These are phyloP conservation scores for Gilbertella persicaria DNA, from an alignment of 371 early-diverging fungal genomes.

Conservation along the genomic window DNA sequence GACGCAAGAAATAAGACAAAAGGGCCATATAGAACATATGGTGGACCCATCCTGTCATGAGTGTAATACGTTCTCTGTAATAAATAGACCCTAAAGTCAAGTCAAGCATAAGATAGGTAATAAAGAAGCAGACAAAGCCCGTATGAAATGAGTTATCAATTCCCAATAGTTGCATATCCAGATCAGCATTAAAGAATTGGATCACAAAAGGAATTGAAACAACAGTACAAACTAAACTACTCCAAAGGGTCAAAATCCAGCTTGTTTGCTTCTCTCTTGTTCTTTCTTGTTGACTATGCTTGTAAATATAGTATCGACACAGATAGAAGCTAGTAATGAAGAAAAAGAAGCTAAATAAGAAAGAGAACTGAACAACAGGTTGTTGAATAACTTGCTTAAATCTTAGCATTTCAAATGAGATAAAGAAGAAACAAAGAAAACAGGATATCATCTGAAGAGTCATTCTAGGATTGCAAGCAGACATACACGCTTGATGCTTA, in stretches of 20 bases:
- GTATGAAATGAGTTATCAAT: conserved; percentile 13
- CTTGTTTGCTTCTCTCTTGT: conserved; percentile 17
- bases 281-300: background rate
- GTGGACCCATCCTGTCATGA: conserved; percentile 52
- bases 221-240: conserved; percentile 18
- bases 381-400: conserved; percentile 9
- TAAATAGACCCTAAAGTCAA: conserved; percentile 41
- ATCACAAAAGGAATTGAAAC: conserved; percentile 21
- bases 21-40: conserved; percentile 42
- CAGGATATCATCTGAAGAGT: background rate
- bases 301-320: background rate
- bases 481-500: background rate
- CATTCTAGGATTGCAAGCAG: background rate
- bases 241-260: conserved; percentile 21
- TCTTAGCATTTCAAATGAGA: background rate
- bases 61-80: conserved; percentile 41
- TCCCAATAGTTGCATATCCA: conserved; percentile 12
- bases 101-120: conserved; percentile 43
- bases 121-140: conserved; percentile 30
- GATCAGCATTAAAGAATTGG: conserved; percentile 11
- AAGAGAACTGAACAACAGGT: conserved; percentile 2
- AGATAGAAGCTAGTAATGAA: conserved; percentile 8
- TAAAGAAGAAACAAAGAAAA: background rate
- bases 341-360: conserved; percentile 6
- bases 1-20: conserved; percentile 19